Evolutionary conservation across 2,329 filamentous ascomycete species (phyloP), one percentile per base, ranked within the genome.

Genomic region (Neofusicoccum kwambonambiense): DNA sequence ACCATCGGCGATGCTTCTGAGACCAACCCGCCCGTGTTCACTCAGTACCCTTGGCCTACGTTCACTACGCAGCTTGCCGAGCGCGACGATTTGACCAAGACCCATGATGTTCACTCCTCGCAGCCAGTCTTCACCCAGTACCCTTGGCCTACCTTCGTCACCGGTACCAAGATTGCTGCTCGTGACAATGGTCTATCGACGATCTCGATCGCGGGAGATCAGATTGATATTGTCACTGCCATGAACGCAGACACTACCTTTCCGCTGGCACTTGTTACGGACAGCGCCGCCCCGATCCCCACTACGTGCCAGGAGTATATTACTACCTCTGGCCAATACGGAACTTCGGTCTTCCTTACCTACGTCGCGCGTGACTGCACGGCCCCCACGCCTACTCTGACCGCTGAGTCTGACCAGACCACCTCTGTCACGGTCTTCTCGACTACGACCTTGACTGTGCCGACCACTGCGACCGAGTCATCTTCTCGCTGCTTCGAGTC

Each of bases 341-440:
- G 42, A 4, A 27, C 41, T 9, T 19, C 56, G 31, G 12, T 37
- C 4, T 60, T 34, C 27, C 31, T 35, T 31, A 60, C 56, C 27
- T 60, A 47, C 56, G 42, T 60, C 27, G 56, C 42, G 31, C 56
- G 56, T n/a, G 42, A 35, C 31, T 60, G 56, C 42, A 60, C 42
- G 7, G n/a, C 13, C n/a, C 15, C 9, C n/a, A 15, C 3, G 3
- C 34, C 50, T 15, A 37, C 7, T 31, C 27, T 7, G 27, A 31
- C 27, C 27, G 5, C 27, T 31, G 27, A 31, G 27, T 31, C 27
- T 31, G 6, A 31, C 27, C 27, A 31, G 27, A 31, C 5, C 27
- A 31, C 27, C 4, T 31, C 27, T 31, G 27, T 31, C 4, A 12
- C n/a, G 5, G 17, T 12, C 34, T 37, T 34, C 27, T 50, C 47